Evolutionary conservation across 1,284 basidiomycete species (phyloP), one percentile per base, ranked within the genome.

Genomic region (Paramarasmius palmivorus): DNA sequence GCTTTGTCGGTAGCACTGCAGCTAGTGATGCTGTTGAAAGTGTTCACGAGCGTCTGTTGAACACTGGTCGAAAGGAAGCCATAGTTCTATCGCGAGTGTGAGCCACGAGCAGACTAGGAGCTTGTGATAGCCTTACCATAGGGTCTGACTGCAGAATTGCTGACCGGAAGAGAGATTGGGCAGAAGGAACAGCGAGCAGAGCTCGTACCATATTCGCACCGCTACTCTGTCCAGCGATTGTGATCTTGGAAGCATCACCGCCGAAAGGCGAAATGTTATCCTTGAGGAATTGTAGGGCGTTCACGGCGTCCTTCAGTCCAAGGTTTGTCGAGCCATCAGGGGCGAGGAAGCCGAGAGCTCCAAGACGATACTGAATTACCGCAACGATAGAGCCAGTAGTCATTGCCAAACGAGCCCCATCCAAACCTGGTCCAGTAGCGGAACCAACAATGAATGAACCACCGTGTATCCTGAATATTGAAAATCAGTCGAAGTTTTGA

Each of bases 81-180:
- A 60, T 83, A 93, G 65, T 87, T 78, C 90, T 92, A 34, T 15
- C n/a, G 51, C 36, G 29, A 20, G 40, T 42, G 49, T 25, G n/a
- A 29, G 37, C 15, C 42, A 26, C 23, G 44, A 51, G 29, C 12
- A 22, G 50, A 48, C 9, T 20, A 38, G 22, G 15, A 42, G 20
- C 15, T 22, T 6, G 39, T 35, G 36, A 38, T 9, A 44, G 20
- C 23, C 80, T 56, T 59, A 89, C 90, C 82, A 94, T 90, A 0
- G 93, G 88, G 63, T 94, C 91, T 3, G 91, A 93, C 52, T 95
- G 90, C 8, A 95, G 66, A 55, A 93, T 90, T 0, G 86, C 89
- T 36, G 79, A 86, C 52, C 78, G 74, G 73, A 93, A 93, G 39
- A 91, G 70, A 1, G 78, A 75, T 15, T 77, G 73, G 0, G 84